These are phyloP conservation scores for Flueggea neowawraea DNA, from an alignment of 441 rosid species.

Conservation along the genomic window DNA sequence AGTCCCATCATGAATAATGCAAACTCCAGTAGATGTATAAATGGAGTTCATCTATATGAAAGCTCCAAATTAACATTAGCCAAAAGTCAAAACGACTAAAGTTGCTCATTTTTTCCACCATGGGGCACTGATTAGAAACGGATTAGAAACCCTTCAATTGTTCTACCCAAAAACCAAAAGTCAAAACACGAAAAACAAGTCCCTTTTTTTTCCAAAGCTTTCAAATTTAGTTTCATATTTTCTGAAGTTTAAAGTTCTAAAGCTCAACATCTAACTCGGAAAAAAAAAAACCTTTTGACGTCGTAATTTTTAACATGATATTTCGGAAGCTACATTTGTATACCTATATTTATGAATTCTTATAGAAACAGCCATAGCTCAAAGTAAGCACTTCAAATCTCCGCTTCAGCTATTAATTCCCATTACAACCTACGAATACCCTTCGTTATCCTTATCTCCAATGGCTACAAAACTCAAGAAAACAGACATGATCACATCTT, in stretches of 20 bases:
- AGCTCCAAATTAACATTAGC: too few relatives aligned
- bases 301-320: background rate
- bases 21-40: too few relatives aligned
- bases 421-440: background rate
- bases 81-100: too few relatives aligned
- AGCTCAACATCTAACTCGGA: background rate
- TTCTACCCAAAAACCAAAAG: background rate
- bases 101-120: too few relatives aligned
- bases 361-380: slow-evolving; percentile 7
- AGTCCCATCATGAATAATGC: too few relatives aligned
- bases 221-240: slow-evolving; percentile 5
- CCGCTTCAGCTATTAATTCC: background rate
- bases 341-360: slow-evolving; percentile 2
- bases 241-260: slow-evolving; percentile 1
- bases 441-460: background rate
- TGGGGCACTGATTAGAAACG: too few relatives aligned
- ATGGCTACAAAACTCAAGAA: slow-evolving; percentile 20
- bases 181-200: background rate
- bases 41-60: too few relatives aligned
- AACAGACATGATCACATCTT: slow-evolving; percentile 18
- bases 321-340: slow-evolving; percentile 1
- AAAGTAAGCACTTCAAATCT: slow-evolving; percentile 1
- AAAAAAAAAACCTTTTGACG: background rate
- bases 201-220: background rate
- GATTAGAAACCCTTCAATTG: too few relatives aligned